These are phyloP conservation scores for Fusarium burgessii DNA, from an alignment of 2,329 filamentous ascomycete species.

Conservation along the genomic window DNA sequence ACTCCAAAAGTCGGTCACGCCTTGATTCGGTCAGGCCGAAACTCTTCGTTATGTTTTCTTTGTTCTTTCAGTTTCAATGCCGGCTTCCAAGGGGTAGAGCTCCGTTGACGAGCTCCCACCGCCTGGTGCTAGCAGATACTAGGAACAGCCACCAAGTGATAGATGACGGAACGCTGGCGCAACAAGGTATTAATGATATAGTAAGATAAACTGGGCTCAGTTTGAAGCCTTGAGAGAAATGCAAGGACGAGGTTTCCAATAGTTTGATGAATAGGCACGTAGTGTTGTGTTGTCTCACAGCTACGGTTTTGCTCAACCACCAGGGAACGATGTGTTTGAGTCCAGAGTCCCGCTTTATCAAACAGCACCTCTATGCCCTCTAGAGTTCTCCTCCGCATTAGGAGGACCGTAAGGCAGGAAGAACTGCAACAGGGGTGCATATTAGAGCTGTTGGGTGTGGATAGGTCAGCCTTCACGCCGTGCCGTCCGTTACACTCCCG, in stretches of 20 bases:
- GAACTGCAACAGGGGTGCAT: conserved; percentile 38
- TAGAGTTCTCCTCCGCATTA: conserved; percentile 39
- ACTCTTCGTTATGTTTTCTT: conserved; percentile 36
- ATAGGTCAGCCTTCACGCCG: conserved; percentile 29
- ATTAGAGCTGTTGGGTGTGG: conserved; percentile 34
- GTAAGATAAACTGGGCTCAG: conserved; percentile 23
- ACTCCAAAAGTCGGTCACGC: conserved; percentile 43
- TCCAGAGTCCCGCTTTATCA: conserved; percentile 42
- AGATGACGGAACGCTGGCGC: conserved; percentile 42
- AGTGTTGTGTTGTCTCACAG: conserved; percentile 37
- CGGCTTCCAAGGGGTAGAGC: conserved; percentile 32
- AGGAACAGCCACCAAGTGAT: conserved; percentile 47
- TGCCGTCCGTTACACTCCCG: conserved; percentile 45
- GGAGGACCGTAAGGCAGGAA: conserved; percentile 34
- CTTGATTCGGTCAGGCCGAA: conserved; percentile 28
- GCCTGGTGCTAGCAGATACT: conserved; percentile 39
- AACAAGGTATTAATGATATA: conserved; percentile 13
- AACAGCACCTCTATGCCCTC: conserved; percentile 39
- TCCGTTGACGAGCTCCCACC: conserved; percentile 44
- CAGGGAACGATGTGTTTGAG: conserved; percentile 31
- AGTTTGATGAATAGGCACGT: conserved; percentile 39
- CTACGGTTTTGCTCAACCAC: conserved; percentile 36
- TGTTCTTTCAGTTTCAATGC: conserved; percentile 35
- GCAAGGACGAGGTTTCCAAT: conserved; percentile 28
- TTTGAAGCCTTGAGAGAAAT: conserved; percentile 24